Evolutionary conservation across 148 eudicot species (phyloP), one percentile per base, ranked within the genome.

Genomic region (Linanthus parryae): DNA sequence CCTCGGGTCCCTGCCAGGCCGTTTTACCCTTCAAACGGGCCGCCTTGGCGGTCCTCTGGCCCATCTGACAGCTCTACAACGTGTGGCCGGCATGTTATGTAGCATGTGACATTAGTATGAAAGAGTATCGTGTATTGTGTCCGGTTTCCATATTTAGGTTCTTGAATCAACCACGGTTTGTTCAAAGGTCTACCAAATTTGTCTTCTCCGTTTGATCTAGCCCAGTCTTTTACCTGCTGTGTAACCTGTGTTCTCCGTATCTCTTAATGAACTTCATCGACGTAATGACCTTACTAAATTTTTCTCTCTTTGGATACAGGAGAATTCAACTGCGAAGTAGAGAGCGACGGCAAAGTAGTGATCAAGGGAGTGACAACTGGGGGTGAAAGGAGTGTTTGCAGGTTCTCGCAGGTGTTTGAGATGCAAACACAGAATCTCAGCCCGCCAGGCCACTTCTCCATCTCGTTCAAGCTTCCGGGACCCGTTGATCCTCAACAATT

Each of bases 281-380:
- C 15, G 23, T 49, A 28, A 28, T 11, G 10, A 49, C 18, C 31
- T 29, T 25, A 16, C 11, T 15, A 18, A 28, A 2, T 28, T 33
- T 13, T 8, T 24, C 27, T 41, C 3, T 49, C 50, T 48, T 48
- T 22, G 12, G 21, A 5, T 68, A 70, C 82, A 86, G 98, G 84
- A 69, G 87, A 87, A 30, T 86, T 91, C 40, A 70, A 76, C 44
- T 91, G 98, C 48, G 98, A 91, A 65, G 87, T 91, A 13, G 95
- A 81, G 43, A 79, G 65, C 28, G 84, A 83, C 56, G 98, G 98
- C 19, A 79, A 67, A 54, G 95, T 91, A 13, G 29, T 79, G 66
- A 78, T 91, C 31, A 81, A 63, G 68, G 98, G 95, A 50, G 83
- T 81, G 60, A 83, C 98, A 2, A 66, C 68, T 21, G 73, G 79